Evolutionary conservation across 306 rosid genomes (phyloP).

Genomic region (Lathyrus aphaca): DNA sequence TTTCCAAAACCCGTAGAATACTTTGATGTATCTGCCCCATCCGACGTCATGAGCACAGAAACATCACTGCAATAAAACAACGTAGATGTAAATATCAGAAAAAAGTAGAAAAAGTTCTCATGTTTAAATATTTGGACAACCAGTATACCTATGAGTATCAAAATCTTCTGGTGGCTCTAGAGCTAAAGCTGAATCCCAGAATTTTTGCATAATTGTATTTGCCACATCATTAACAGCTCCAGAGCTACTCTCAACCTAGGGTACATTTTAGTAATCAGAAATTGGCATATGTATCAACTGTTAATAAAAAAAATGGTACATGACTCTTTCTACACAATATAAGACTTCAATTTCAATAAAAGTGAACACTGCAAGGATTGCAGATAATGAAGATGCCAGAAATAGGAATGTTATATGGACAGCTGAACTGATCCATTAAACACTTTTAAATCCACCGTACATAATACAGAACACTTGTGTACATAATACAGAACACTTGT

Average conservation of each 20-base stretch:
- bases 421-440: conserved; percentile 23
- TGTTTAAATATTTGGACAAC: conserved; percentile 29
- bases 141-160: conserved; percentile 76
- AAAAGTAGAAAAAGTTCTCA: conserved; percentile 12
- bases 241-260: conserved; percentile 74
- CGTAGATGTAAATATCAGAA: conserved; percentile 23
- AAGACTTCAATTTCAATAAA: conserved; percentile 19
- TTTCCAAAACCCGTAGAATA: conserved; percentile 67
- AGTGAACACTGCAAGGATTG: neutral
- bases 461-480: neutral
- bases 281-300: conserved; percentile 25
- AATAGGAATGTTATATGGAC: conserved; percentile 7
- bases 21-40: conserved; percentile 59
- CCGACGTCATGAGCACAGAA: conserved; percentile 74
- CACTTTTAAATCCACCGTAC: conserved; percentile 12
- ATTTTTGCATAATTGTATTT: conserved; percentile 89
- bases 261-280: conserved; percentile 34
- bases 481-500: neutral
- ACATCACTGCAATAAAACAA: conserved; percentile 67
- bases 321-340: conserved; percentile 21
- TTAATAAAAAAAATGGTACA: conserved; percentile 12
- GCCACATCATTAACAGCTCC: conserved; percentile 81
- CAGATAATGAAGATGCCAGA: conserved; percentile 2
- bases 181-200: conserved; percentile 92
- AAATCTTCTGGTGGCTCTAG: conserved; percentile 86